A percentile compares a stretch with the other conserved stretches of the same genome.
Evolutionary conservation across 1,139 yeast genomes (phyloP).

Genomic region (Pichia norvegensis): DNA sequence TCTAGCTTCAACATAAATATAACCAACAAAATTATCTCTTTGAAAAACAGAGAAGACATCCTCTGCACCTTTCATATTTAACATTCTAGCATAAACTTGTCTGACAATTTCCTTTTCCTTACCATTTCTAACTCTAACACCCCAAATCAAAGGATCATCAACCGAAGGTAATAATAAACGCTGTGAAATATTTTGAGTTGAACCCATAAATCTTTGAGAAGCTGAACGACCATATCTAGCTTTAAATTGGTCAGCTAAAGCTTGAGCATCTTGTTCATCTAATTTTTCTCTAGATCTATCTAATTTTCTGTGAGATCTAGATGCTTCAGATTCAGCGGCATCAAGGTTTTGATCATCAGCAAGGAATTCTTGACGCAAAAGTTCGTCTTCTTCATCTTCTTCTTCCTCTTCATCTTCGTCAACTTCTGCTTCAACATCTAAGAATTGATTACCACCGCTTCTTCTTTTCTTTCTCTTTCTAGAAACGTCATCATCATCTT

Average conservation of each 20-base stretch:
- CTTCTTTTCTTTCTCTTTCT: slow-evolving; percentile 46
- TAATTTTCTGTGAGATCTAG: slow-evolving; percentile 80
- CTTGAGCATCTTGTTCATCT: slow-evolving; percentile 93
- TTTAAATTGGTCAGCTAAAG: slow-evolving; percentile 84
- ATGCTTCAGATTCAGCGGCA: slow-evolving; percentile 46
- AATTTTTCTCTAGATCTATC: slow-evolving; percentile 86
- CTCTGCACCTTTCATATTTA: slow-evolving; percentile 62
- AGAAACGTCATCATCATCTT: slow-evolving; percentile 43
- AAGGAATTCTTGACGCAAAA: slow-evolving; percentile 75
- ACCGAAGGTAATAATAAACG: slow-evolving; percentile 90
- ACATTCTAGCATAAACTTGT: slow-evolving; percentile 39
- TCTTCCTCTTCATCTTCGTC: slow-evolving; percentile 97
- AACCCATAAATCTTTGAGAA: slow-evolving; percentile 78
- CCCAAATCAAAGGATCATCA: slow-evolving; percentile 95
- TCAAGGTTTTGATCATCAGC: slow-evolving; percentile 58
- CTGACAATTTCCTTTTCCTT: slow-evolving; percentile 87
- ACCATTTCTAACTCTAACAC: slow-evolving; percentile 88
- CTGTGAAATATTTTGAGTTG: slow-evolving; percentile 83
- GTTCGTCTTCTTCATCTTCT: slow-evolving; percentile 84
- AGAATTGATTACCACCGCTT: slow-evolving; percentile 75
- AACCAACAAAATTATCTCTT: slow-evolving; percentile 86
- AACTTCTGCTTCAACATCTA: slow-evolving; percentile 98
- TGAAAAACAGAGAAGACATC: slow-evolving; percentile 89
- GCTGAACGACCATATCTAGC: slow-evolving; percentile 89
- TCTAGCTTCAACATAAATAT: slow-evolving; percentile 89